These are phyloP conservation scores for Lasiodiplodia hormozganensis DNA, from an alignment of 2,329 filamentous ascomycete genomes.

Conservation along the genomic window DNA sequence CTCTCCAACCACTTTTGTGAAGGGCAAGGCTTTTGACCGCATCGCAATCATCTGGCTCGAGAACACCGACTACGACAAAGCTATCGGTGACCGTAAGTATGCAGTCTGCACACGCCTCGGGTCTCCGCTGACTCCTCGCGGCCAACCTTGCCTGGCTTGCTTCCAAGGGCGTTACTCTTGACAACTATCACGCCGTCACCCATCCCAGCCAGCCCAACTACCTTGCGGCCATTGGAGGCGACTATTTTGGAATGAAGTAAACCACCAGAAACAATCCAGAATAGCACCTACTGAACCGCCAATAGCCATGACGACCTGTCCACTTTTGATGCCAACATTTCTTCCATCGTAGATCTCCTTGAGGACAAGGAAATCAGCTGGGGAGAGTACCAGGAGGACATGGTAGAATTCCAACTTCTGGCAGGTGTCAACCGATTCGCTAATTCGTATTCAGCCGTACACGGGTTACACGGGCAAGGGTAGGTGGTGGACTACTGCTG, in stretches of 20 bases:
- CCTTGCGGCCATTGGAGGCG: slow-evolving; percentile 70
- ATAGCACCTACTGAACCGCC: slow-evolving; percentile 37
- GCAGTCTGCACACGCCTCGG: neutral
- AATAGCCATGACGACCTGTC: slow-evolving; percentile 57
- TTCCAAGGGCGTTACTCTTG: slow-evolving; percentile 67
- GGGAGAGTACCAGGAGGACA: slow-evolving; percentile 77
- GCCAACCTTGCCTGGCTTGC: slow-evolving; percentile 65
- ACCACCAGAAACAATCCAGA: neutral
- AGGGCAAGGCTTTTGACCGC: slow-evolving; percentile 75
- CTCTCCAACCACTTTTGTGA: slow-evolving; percentile 32
- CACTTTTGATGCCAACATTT: slow-evolving; percentile 60
- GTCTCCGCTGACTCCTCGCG: slow-evolving; percentile 34
- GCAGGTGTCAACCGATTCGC: neutral
- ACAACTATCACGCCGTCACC: slow-evolving; percentile 64
- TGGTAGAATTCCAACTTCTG: slow-evolving; percentile 50
- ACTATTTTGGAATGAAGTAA: slow-evolving; percentile 72
- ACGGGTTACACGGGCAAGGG: slow-evolving; percentile 67
- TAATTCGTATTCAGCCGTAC: slow-evolving; percentile 11
- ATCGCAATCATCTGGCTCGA: slow-evolving; percentile 78
- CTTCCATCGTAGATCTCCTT: slow-evolving; percentile 50
- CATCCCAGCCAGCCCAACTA: slow-evolving; percentile 82
- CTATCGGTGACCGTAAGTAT: slow-evolving; percentile 65
- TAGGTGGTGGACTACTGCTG: neutral
- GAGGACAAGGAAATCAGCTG: slow-evolving; percentile 52
- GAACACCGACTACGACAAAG: slow-evolving; percentile 73